Evolutionary conservation across 306 rosid species (phyloP), one percentile per base, ranked within the genome.

Genomic region (Arachis stenosperma): DNA sequence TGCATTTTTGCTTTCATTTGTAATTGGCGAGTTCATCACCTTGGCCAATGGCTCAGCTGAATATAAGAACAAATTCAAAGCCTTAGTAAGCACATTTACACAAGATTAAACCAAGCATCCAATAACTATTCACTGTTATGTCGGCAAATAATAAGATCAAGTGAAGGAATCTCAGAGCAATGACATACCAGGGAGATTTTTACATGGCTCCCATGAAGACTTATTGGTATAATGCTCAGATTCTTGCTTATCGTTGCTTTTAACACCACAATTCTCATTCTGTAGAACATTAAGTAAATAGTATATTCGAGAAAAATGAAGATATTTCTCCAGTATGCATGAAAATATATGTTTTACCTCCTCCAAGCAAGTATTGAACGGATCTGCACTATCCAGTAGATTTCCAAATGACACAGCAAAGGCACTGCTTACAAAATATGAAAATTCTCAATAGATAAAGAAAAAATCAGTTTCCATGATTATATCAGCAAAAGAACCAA

Each of bases 341-440:
- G 43, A 64, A 57, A 69, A 10, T 12, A 29, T 9, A 14, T 33
- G 37, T 33, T 33, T 33, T 33, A 33, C 37, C 73, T 56, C 65
- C 65, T 88, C 87, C 56, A 75, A 27, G 83, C 48, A 75, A 61
- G 82, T 82, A 76, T 77, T 82, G 71, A 65, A 78, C 55, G 55
- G 41, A 61, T 46, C 84, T 71, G 86, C 88, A 52, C 69, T 72
- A 59, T 89, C 82, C n/a, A 79, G 70, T 78, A 91, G 69, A 76
- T 82, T 81, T 69, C 75, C 47, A 77, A 86, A 81, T 77, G 96
- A 81, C 57, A 62, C 80, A 29, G 84, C 17, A 47, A 84, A 73
- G 29, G 78, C 78, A 86, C 96, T 89, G 94, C 52, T 57, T 13
- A 76, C 9, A 76, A 36, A 44, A 14, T 61, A 61, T 51, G 71